Percentiles rank a stretch among this genome's conserved stretches.
These are phyloP conservation scores for Daldinia eschscholtzii DNA, from an alignment of 2,329 filamentous ascomycete species.

Conservation along the genomic window DNA sequence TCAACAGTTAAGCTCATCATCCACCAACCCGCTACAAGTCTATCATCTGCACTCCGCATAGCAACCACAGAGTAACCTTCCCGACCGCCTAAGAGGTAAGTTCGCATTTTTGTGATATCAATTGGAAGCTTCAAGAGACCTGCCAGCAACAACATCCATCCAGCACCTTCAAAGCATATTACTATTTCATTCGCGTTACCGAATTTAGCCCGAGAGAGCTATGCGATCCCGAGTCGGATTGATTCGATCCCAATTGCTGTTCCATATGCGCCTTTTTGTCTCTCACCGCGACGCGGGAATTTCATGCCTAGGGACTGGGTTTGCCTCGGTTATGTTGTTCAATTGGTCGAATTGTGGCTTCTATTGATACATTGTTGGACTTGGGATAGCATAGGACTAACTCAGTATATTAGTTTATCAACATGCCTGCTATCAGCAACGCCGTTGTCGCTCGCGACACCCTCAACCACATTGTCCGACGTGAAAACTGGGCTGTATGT, in stretches of 20 bases:
- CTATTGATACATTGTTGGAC: constrained; percentile 3
- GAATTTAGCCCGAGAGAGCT: constrained; percentile 14
- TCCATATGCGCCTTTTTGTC: constrained; percentile 39
- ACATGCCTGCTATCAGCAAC: constrained; percentile 54
- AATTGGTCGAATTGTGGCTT: constrained; percentile 28
- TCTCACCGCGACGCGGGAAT: constrained; percentile 6
- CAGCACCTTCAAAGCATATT: constrained; percentile 13
- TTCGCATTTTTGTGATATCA: constrained; percentile 35
- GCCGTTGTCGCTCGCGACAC: constrained; percentile 53
- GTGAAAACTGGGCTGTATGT: constrained; percentile 51
- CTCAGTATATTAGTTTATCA: constrained; percentile 39
- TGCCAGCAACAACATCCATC: constrained; percentile 8
- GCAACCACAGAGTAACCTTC: constrained; percentile 20
- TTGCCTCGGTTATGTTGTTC: constrained; percentile 26
- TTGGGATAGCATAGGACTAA: constrained; percentile 30
- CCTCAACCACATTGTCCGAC: constrained; percentile 49
- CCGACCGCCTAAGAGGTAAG: constrained; percentile 33
- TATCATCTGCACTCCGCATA: constrained; percentile 33
- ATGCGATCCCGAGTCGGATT: constrained; percentile 6
- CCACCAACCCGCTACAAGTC: constrained; percentile 32
- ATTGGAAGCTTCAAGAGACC: constrained; percentile 30
- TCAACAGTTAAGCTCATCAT: constrained; percentile 41
- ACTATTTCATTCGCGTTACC: constrained; percentile 7
- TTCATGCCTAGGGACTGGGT: neutral
- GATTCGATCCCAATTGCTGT: constrained; percentile 8